Evolutionary conservation across 2,329 filamentous ascomycete genomes (phyloP), one percentile per base, ranked within the genome.

Genomic region (Diaporthe velutina): DNA sequence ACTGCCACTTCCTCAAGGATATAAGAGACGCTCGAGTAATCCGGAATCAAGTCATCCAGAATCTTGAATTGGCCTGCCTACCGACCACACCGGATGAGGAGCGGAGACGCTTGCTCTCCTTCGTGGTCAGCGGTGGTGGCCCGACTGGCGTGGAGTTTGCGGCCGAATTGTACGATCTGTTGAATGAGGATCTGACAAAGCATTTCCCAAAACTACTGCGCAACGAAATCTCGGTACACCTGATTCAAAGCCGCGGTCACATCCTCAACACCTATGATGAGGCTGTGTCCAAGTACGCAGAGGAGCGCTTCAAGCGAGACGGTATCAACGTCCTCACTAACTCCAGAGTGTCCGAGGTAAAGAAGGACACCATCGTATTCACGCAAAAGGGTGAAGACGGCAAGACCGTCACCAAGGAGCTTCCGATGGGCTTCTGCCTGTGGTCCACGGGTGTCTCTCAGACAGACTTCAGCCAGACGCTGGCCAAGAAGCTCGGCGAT

Each of bases 191-290:
- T 82, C 85, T 99, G 57, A 93, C 93, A 57, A 88, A 89, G 70
- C 91, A 94, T 79, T 99, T 98, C 83, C 97, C 97, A 3, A 93
- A 92, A 77, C 91, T 99, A 40, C 85, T 99, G n/a, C 92, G 97
- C 76, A 98, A 98, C 82, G 95, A 99, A 83, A 98, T 99, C 66
- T 98, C 97, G 0, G 96, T 99, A 1, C 97, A 99, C 81, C 89
- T 99, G 61, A 98, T 99, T 76, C 97, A 99, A 82, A 98, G 95
- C 80, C 91, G 97, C 75, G 93, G 94, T 54, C 97, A 99, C 79
- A 99, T 99, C 77, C 88, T 99, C 40, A 99, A 99, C 86, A 99
- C 97, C 0, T 99, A 99, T 82, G 97, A 99, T 78, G 97, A 99
- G 85, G 93, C 95, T 0, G 89, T 99, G 1, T 98, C 96, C 15